Percentiles rank a stretch among this genome's conserved stretches.
Conservation (phyloP, 2,329 filamentous ascomycete genomes). For the Cercospora sp. region DNA sequence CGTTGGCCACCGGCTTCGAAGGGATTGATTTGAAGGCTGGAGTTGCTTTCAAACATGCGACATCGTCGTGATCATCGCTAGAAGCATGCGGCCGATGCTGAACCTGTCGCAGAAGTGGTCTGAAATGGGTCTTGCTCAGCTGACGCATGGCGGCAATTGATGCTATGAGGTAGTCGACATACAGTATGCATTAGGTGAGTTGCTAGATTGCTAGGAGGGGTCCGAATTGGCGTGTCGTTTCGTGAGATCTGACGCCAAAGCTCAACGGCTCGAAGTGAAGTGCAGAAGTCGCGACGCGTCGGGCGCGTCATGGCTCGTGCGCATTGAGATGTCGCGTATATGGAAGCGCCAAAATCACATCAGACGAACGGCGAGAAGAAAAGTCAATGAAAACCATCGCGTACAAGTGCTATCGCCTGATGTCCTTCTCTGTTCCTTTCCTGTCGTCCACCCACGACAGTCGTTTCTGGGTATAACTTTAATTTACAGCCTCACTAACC, state of each 20-base stretch:
- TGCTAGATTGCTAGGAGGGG: background rate
- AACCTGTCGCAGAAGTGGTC: conserved; percentile 37
- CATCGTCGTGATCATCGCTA: conserved; percentile 41
- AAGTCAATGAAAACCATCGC: background rate
- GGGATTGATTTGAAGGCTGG: background rate
- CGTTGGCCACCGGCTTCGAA: background rate
- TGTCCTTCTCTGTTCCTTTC: conserved; percentile 2
- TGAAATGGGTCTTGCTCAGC: conserved; percentile 10
- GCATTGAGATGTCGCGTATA: background rate
- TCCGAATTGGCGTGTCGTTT: background rate
- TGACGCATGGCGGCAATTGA: too few species aligned
- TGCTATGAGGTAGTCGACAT: too few species aligned
- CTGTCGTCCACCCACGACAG: background rate
- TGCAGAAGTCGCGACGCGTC: background rate
- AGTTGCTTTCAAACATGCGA: background rate
- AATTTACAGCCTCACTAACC: conserved; percentile 23
- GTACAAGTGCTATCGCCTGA: background rate
- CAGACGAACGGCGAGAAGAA: background rate
- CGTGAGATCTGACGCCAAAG: background rate
- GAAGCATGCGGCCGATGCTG: conserved; percentile 40
- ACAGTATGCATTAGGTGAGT: background rate
- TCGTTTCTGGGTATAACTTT: conserved; percentile 15
- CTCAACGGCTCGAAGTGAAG: background rate
- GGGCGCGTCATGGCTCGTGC: background rate
- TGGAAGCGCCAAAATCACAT: background rate